A percentile compares a stretch with the other conserved stretches of the same genome.
Conservation (phyloP, 2,329 filamentous ascomycete species). For the Paramyrothecium roridum region DNA sequence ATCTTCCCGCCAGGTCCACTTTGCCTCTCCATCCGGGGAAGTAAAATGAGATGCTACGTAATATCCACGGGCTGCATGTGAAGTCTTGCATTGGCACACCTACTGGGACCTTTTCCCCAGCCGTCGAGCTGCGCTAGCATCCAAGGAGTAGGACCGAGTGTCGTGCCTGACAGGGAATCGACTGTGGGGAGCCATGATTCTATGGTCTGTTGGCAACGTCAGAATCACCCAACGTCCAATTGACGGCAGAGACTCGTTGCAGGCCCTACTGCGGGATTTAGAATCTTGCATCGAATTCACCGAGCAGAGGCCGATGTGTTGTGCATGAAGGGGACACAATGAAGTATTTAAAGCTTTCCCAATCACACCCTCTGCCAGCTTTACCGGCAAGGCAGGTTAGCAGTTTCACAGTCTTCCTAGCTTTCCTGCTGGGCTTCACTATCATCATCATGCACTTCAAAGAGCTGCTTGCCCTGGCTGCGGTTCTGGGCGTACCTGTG, state of each 20-base stretch:
- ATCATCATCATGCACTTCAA: neutral
- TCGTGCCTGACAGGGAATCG: neutral
- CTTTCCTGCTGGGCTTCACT: neutral
- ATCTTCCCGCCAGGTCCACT: neutral
- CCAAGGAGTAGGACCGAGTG: neutral
- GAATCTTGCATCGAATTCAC: neutral
- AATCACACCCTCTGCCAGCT: too few relatives aligned
- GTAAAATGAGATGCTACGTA: neutral
- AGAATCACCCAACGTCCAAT: neutral
- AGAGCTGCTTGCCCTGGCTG: neutral
- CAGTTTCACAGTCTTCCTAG: neutral
- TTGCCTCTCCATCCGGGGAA: neutral
- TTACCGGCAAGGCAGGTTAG: neutral
- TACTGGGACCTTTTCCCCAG: neutral
- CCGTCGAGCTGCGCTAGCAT: neutral
- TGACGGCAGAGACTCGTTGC: neutral
- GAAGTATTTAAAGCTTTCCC: neutral
- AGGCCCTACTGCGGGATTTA: neutral
- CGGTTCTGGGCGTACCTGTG: neutral
- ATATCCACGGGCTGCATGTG: neutral
- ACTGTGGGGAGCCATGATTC: neutral
- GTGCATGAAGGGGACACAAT: neutral
- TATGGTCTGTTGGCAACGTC: neutral
- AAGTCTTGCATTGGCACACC: neutral
- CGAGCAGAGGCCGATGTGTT: neutral